Evolutionary conservation across 257 asterid species (phyloP), one percentile per base, ranked within the genome.

Genomic region (Nemophila menziesii): DNA sequence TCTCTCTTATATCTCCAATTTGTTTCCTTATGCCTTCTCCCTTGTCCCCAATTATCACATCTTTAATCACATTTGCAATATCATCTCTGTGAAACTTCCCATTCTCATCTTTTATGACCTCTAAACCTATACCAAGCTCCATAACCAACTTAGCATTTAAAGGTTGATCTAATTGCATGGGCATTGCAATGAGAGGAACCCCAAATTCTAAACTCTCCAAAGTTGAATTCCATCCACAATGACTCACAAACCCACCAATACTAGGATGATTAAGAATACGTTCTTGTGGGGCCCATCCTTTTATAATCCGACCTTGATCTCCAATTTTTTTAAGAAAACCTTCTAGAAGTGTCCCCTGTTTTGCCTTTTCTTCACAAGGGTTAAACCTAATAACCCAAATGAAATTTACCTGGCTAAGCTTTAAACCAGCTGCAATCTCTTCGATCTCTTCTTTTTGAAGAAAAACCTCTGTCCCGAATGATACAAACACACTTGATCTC

Each of bases 221-320:
- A 3, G 20, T 0, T 4, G 61, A 55, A 34, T 15, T 46, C 61
- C n/a, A n/a, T n/a, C n/a, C n/a, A n/a, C n/a, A n/a, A n/a, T n/a
- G n/a, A n/a, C n/a, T n/a, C n/a, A n/a, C 61, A 55, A n/a, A 45
- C 52, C 45, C 61, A 55, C 52, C 61, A 11, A 26, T 23, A 3
- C 56, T 48, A 0, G 43, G 21, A 27, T 57, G 56, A 1, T 9
- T 8, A 5, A 56, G 29, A 0, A 56, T 56, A 11, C 33, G 48
- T 1, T 24, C 51, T 17, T 41, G 56, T 16, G 63, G 56, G 16
- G 56, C 56, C 56, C 56, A 57, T 5, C 49, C 63, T 29, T 48
- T 51, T 2, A 57, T 18, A n/a, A 57, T 2, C 50, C 14, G 20
- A 16, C 38, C 49, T 41, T 27, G 29, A 13, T 41, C 44, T 16